These are phyloP conservation scores for Spatholobus suberectus DNA, from an alignment of 306 rosid genomes.

Conservation along the genomic window DNA sequence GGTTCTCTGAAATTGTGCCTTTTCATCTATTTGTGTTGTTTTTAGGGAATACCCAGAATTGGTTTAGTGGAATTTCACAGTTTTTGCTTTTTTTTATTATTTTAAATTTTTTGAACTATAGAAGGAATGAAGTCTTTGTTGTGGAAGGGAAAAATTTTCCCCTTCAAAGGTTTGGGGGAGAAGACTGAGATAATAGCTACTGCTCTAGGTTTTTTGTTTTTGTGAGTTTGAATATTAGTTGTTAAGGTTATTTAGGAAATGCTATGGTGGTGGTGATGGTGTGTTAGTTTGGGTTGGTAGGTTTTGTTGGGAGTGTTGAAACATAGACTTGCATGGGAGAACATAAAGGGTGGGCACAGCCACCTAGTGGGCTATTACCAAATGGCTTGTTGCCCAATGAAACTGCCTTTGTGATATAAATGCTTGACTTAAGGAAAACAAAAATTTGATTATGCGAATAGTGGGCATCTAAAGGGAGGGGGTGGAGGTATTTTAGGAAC, in stretches of 20 bases:
- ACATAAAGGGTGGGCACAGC: slow-evolving; percentile 87
- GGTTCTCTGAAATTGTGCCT: slow-evolving; percentile 44
- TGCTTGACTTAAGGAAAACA: no score
- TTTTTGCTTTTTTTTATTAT: background rate
- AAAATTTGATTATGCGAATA: no score
- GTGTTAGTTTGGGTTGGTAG: slow-evolving; percentile 42
- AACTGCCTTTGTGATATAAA: slow-evolving; percentile 77
- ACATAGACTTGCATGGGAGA: slow-evolving; percentile 88
- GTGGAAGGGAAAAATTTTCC: slow-evolving; percentile 31
- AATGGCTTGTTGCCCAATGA: slow-evolving; percentile 91
- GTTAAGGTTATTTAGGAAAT: slow-evolving; percentile 40
- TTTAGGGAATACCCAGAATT: slow-evolving; percentile 32
- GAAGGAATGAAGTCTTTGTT: slow-evolving; percentile 32
- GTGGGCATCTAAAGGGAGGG: no score
- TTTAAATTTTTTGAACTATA: background rate
- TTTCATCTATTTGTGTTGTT: slow-evolving; percentile 33
- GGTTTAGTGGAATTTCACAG: slow-evolving; percentile 33
- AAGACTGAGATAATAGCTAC: background rate
- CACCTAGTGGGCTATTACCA: slow-evolving; percentile 88
- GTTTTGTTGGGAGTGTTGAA: slow-evolving; percentile 40
- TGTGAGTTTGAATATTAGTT: slow-evolving; percentile 29
- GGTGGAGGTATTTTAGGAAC: no score
- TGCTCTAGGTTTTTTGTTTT: slow-evolving; percentile 27
- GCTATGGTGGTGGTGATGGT: slow-evolving; percentile 30
- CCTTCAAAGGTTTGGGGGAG: slow-evolving; percentile 30